Base-by-base conservation (phyloP, 495 filamentous ascomycete species). In the Aspergillus campestris region DNA sequence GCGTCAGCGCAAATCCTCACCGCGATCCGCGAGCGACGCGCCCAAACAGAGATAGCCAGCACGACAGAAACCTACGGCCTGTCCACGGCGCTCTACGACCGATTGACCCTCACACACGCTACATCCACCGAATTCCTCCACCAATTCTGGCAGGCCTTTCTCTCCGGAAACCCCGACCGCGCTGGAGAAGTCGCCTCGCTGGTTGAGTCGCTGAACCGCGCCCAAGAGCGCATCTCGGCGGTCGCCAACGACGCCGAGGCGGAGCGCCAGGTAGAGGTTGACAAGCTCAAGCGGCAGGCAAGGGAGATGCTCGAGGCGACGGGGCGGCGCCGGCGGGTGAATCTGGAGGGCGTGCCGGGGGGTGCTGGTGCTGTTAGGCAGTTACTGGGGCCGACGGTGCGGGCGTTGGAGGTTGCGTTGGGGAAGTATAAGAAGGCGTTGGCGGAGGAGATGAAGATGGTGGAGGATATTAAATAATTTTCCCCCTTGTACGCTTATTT, bases 91-190 rank as follows among this genome's bases (percentile, higher is more conserved):
- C 67, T 89, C 5, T 83, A 87, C 34, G 83, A 94, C 45, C 78
- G 81, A 4, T 74, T 94, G 33, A 79, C 76, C 24, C 75, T 95
- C 15, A 94, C 89, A 12, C 89, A 97, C 58, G 88, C 89, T 34
- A 96, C 92, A 0, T 88, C 89, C 1, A 85, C 82, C 7, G 94
- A 97, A 51, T 97, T 97, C 56, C 68, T 98, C n/a, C 83, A 86
- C 50, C 90, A 97, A 58, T 98, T 96, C 71, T 97, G 90, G 90
- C 70, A 78, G 31, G 79, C 86, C 4, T 96, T 92, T 55, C 69
- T 91, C 7, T 95, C 89, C 0, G 88, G 87, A 2, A 84, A 92
- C 59, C 68, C 84, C 7, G 79, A 82, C 35, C 80, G 84, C n/a
- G 81, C 84, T 0, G 67, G 69, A 15, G 89, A 95, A 58, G 72